Conservation (phyloP, 257 asterid species). For the Scutellaria baicalensis region DNA sequence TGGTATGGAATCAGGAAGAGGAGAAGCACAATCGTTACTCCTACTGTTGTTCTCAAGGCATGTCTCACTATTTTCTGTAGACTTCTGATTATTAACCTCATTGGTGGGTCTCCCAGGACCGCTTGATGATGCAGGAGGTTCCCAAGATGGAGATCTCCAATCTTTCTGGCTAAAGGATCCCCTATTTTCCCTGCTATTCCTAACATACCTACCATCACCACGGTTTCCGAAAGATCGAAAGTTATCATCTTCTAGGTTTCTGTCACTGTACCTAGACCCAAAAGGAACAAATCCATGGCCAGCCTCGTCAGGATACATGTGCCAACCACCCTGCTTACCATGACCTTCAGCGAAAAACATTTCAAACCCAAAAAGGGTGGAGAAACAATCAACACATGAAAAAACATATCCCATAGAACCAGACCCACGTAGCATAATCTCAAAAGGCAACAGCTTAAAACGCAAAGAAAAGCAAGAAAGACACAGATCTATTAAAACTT, state of each 20-base stretch:
- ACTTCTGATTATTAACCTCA: constrained; percentile 44
- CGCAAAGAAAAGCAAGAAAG: constrained; percentile 9
- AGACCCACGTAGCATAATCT: neutral
- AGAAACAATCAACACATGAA: constrained; percentile 25
- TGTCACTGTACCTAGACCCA: constrained; percentile 63
- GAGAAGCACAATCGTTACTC: constrained; percentile 11
- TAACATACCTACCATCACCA: constrained; percentile 52
- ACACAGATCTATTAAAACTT: constrained; percentile 24
- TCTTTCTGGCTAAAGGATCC: constrained; percentile 66
- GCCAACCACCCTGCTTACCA: constrained; percentile 95
- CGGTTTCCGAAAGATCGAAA: constrained; percentile 49
- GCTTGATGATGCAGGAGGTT: constrained; percentile 44
- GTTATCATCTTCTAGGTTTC: constrained; percentile 59
- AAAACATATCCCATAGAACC: constrained; percentile 5
- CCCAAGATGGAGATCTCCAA: constrained; percentile 58
- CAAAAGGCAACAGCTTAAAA: neutral
- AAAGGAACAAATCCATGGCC: constrained; percentile 57
- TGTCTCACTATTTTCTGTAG: constrained; percentile 42
- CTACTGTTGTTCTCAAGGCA: constrained; percentile 21
- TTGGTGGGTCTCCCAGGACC: constrained; percentile 50
- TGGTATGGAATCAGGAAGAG: constrained; percentile 28
- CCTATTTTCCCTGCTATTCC: constrained; percentile 62
- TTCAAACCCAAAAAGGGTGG: constrained; percentile 23
- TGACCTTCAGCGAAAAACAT: constrained; percentile 73
- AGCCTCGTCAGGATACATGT: constrained; percentile 60